phyloP scores from a whole-genome alignment of 2,329 filamentous ascomycete species.

The Cylindrodendrum hubeiense region DNA sequence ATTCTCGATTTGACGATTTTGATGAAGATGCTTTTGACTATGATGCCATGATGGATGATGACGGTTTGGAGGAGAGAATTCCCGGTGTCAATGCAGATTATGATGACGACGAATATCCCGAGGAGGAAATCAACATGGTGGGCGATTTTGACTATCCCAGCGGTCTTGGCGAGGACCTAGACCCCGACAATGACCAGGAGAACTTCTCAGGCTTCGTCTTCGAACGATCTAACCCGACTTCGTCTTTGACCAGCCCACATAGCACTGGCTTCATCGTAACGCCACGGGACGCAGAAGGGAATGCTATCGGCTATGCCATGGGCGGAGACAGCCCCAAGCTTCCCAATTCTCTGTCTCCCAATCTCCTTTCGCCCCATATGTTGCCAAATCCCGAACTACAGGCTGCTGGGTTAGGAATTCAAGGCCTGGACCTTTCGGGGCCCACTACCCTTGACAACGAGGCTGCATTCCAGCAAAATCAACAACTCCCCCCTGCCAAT shows the following conservation, averaged over 20 bases:
- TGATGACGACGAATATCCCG: slow-evolving; percentile 60
- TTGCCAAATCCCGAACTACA: slow-evolving; percentile 28
- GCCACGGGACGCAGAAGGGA: slow-evolving; percentile 67
- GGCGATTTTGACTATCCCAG: slow-evolving; percentile 36
- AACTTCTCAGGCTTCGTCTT: slow-evolving; percentile 73
- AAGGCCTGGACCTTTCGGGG: slow-evolving; percentile 46
- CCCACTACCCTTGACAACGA: slow-evolving; percentile 34
- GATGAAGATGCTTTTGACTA: slow-evolving; percentile 72
- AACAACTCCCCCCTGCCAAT: slow-evolving; percentile 30
- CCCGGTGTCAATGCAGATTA: too few species aligned
- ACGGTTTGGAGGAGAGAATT: too few species aligned
- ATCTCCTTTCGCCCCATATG: slow-evolving; percentile 19
- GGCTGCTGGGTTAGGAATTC: slow-evolving; percentile 58
- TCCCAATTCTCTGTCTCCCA: slow-evolving; percentile 33
- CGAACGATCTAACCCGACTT: slow-evolving; percentile 65
- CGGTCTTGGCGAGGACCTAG: slow-evolving; percentile 39
- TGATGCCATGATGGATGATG: slow-evolving; percentile 73
- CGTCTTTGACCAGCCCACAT: slow-evolving; percentile 63
- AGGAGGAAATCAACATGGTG: slow-evolving; percentile 45
- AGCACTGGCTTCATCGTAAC: slow-evolving; percentile 62
- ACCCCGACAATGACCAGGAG: slow-evolving; percentile 58
- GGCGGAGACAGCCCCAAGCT: slow-evolving; percentile 58
- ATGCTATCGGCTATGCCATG: slow-evolving; percentile 68
- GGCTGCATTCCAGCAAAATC: slow-evolving; percentile 37
- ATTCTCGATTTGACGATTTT: slow-evolving; percentile 71